Evolutionary conservation across 495 filamentous ascomycete species (phyloP), one percentile per base, ranked within the genome.

Genomic region (Podospora sp.): DNA sequence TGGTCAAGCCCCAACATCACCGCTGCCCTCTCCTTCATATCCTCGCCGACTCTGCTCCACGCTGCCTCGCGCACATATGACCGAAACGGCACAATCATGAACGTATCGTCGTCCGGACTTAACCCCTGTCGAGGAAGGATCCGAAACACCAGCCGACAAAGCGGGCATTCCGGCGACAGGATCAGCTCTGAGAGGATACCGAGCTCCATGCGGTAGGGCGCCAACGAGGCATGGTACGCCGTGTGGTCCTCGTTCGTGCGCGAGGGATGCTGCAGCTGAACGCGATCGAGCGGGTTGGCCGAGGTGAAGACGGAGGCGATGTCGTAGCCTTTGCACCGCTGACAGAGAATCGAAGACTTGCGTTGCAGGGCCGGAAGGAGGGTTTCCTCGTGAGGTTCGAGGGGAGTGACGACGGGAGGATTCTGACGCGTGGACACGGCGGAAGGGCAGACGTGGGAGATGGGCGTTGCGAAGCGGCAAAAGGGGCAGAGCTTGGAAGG

Each of bases 61-160:
- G 55, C 65, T 25, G 58, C 22, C 12, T 62, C 18, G 18, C 53
- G 66, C 6, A 65, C 40, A 6, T 71, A 68, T 4, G 65, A 70
- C 0, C 51, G 58, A 4, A 60, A 67, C 0, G 68, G 68, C 0
- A 25, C 50, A 22, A 67, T 51, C 14, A 24, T 61, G 49, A 69
- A 25, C 12, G 20, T 61, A 25, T 56, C 60, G 14, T 61, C 50
- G 12, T 59, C 33, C 21, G 60, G 46, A 1, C 56, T 40, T 0
- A 69, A 52, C 0, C 55, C 49, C 1, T 59, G 24, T 20, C 59
- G 61, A 7, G 65, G 67, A n/a, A 70, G 62, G n/a, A 68, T 59
- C 1, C 70, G 67, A 25, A 65, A 74, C 40, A 74, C 70, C 22
- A 74, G 49, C 4, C 68, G 62, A 35, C 67, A 72, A 9, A 74